These are phyloP conservation scores for Sporisorium scitamineum DNA, from an alignment of 1,284 basidiomycete genomes.

Conservation along the genomic window DNA sequence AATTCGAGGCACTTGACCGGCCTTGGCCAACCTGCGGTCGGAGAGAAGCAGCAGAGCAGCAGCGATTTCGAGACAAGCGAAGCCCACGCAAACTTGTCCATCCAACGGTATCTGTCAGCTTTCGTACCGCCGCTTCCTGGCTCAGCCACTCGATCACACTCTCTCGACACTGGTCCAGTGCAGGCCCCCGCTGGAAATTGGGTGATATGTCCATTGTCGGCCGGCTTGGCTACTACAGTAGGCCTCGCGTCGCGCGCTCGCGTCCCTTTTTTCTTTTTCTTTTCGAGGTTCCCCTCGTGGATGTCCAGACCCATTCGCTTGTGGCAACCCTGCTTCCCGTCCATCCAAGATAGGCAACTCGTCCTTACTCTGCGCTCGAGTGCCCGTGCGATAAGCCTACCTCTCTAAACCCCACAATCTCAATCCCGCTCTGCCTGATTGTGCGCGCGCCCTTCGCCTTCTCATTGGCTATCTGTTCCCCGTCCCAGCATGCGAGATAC, in stretches of 20 bases:
- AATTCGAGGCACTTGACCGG: neutral
- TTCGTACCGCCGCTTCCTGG: neutral
- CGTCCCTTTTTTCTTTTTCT: no score
- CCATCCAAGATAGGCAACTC: neutral
- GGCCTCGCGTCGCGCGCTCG: neutral
- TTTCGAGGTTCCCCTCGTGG: neutral
- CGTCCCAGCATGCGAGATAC: slow-evolving; percentile 6
- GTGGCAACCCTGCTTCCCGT: neutral
- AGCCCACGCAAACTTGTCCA: slow-evolving; percentile 2
- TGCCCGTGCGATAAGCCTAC: neutral
- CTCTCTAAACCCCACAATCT: neutral
- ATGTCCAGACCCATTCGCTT: neutral
- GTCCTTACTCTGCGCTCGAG: neutral
- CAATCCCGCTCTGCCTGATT: neutral
- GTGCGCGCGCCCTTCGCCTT: neutral
- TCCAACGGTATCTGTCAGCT: slow-evolving; percentile 3
- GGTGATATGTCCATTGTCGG: neutral
- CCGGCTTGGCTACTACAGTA: no score
- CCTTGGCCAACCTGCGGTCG: neutral
- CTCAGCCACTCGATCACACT: neutral
- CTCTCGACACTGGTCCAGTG: neutral
- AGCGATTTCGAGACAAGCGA: neutral
- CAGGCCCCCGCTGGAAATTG: no score
- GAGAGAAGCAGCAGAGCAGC: no score
- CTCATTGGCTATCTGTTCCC: slow-evolving; percentile 38